Evolutionary conservation across 2,329 filamentous ascomycete genomes (phyloP), one percentile per base, ranked within the genome.

Genomic region (Aspergillus eucalypticola): DNA sequence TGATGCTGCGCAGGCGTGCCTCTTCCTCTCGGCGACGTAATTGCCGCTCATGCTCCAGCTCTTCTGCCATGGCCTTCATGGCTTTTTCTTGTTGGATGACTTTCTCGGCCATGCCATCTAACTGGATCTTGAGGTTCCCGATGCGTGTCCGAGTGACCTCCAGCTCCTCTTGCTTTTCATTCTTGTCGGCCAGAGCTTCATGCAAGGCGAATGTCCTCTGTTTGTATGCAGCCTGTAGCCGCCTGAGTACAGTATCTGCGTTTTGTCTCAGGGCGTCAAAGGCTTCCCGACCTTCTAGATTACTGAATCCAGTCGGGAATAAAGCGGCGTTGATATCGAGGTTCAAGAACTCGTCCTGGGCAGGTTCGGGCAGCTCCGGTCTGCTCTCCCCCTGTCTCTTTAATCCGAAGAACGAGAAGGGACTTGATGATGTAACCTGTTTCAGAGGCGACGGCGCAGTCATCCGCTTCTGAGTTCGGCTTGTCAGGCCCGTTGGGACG

Each of bases 111-210:
- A 88, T 84, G 39, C 83, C 83, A 69, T 87, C 83, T 19, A 88
- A 76, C 71, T 88, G 86, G 64, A 82, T 78, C 73, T 87, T 87
- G 56, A 88, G 74, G 65, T 86, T 82, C 39, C 80, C 77, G 13
- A 83, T 79, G 7, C 85, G 79, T 41, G 83, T 86, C 35, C 85
- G 80, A 13, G 84, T 81, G 66, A 87, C 86, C 61, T 86, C 84
- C 0, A 86, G 77, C 69, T 88, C 86, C 63, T 88, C 86, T n/a
- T 80, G 78, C 65, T 85, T 83, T 10, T 83, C 82, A 54, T 81
- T 82, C 60, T 85, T 82, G 65, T 86, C 84, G 3, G 81, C 82
- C 38, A 81, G 74, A 3, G 81, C 78, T 61, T 83, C 79, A 41
- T 81, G 78, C 46, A 88, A 74, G 29, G 79, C 77, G 55, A 80